Percentiles rank a stretch among this genome's conserved stretches.
phyloP scores from a whole-genome alignment of 2,329 filamentous ascomycete species.

The Domatiomyces globalis region DNA sequence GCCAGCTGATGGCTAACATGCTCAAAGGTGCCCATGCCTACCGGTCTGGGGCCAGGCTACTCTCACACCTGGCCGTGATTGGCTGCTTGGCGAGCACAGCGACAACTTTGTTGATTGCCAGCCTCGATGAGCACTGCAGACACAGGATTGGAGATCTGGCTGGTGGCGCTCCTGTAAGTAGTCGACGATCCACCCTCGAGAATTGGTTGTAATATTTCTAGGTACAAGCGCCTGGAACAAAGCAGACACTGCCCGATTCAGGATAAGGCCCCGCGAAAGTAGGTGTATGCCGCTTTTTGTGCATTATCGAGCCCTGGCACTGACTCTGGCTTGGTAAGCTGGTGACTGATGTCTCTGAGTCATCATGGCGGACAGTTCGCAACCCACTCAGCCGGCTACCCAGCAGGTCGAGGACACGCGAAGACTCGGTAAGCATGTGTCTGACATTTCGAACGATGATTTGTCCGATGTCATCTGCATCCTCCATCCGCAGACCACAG shows the following conservation, averaged over 20 bases:
- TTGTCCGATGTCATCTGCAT: slow-evolving; percentile 81
- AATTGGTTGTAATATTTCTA: not conserved
- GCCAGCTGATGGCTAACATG: not conserved
- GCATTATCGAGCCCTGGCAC: not conserved
- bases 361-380: slow-evolving; percentile 1
- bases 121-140: not conserved
- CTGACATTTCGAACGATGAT: slow-evolving; percentile 68
- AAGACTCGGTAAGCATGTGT: slow-evolving; percentile 64
- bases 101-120: no score
- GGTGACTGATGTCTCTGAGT: not conserved
- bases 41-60: not conserved
- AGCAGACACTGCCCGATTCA: not conserved
- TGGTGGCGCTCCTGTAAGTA: not conserved
- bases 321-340: not conserved
- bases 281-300: no score
- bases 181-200: not conserved
- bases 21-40: not conserved
- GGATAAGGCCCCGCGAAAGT: not conserved
- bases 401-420: slow-evolving; percentile 71
- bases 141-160: not conserved
- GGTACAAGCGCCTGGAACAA: no score
- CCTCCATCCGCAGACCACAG: slow-evolving; percentile 61
- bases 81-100: not conserved
- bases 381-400: slow-evolving; percentile 50
- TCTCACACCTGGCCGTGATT: not conserved